phyloP scores from a whole-genome alignment of 1,284 basidiomycete species.

The Ustilago loliicola region DNA sequence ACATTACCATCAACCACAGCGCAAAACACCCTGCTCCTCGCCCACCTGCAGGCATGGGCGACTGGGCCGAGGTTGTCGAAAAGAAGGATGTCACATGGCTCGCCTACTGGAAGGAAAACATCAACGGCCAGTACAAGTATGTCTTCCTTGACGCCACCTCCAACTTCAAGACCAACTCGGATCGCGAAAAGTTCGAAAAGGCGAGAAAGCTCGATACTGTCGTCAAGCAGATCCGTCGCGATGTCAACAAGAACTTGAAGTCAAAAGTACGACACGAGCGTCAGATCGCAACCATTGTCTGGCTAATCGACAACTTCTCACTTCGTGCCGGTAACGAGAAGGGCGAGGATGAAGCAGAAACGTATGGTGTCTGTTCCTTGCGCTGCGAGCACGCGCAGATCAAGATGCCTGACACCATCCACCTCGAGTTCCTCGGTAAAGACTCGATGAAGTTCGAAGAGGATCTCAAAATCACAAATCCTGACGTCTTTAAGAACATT shows the following conservation, averaged over 20 bases:
- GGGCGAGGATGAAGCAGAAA: conserved; percentile 70
- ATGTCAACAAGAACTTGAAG: conserved; percentile 64
- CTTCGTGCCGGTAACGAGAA: conserved; percentile 70
- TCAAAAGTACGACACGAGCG: conserved; percentile 66
- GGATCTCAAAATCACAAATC: conserved; percentile 62
- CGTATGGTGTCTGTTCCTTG: conserved; percentile 69
- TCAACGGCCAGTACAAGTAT: conserved; percentile 69
- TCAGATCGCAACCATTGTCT: conserved; percentile 69
- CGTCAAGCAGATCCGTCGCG: conserved; percentile 63
- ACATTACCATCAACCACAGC: conserved; percentile 70
- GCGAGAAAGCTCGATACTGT: conserved; percentile 66
- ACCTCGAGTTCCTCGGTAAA: conserved; percentile 69
- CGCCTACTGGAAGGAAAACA: conserved; percentile 69
- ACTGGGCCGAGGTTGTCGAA: conserved; percentile 67
- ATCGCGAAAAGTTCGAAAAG: conserved; percentile 70
- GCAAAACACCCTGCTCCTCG: conserved; percentile 61
- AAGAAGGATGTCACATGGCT: conserved; percentile 69
- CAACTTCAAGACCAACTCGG: conserved; percentile 69
- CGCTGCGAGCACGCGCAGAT: conserved; percentile 68
- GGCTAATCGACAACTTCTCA: conserved; percentile 70
- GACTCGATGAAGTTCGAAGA: conserved; percentile 71
- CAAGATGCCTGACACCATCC: conserved; percentile 61
- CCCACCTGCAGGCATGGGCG: conserved; percentile 64
- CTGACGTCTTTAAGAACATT: conserved; percentile 69
- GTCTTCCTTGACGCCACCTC: conserved; percentile 68